Conservation (phyloP, 2,329 filamentous ascomycete genomes). For the Alternaria sp. region DNA sequence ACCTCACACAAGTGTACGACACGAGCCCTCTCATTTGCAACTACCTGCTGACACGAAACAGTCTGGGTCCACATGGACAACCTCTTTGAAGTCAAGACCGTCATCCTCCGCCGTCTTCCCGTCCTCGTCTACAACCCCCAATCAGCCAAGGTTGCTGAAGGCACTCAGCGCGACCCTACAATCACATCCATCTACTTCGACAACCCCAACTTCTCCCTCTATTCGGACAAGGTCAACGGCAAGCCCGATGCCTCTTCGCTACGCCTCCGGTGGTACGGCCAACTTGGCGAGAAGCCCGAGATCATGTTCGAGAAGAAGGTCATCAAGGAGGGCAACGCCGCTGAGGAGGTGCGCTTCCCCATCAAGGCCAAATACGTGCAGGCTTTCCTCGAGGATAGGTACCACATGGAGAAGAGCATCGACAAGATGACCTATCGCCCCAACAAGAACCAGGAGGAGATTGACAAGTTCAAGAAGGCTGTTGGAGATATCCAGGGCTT, state of each 20-base stretch:
- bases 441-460: conserved; percentile 70
- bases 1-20: conserved; percentile 84
- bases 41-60: conserved; percentile 51
- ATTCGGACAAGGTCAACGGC: conserved; percentile 82
- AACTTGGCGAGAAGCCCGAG: conserved; percentile 78
- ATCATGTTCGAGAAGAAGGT: conserved; percentile 91
- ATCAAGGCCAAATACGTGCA: conserved; percentile 96
- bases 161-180: conserved; percentile 79
- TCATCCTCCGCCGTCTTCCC: conserved; percentile 88
- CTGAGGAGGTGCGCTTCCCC: conserved; percentile 79
- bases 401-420: conserved; percentile 90
- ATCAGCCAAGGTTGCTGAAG: conserved; percentile 81
- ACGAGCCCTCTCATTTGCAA: conserved; percentile 33
- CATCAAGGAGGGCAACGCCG: conserved; percentile 76
- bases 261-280: conserved; percentile 89
- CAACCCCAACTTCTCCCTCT: conserved; percentile 83
- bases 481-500: conserved; percentile 82
- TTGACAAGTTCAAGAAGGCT: conserved; percentile 73
- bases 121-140: conserved; percentile 93
- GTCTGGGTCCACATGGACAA: conserved; percentile 98
- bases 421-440: conserved; percentile 83
- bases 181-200: conserved; percentile 98
- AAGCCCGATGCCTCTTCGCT: conserved; percentile 80
- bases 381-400: conserved; percentile 83
- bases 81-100: conserved; percentile 94